phyloP scores from a whole-genome alignment of 2,329 filamentous ascomycete genomes.

The Cercospora zeina region DNA sequence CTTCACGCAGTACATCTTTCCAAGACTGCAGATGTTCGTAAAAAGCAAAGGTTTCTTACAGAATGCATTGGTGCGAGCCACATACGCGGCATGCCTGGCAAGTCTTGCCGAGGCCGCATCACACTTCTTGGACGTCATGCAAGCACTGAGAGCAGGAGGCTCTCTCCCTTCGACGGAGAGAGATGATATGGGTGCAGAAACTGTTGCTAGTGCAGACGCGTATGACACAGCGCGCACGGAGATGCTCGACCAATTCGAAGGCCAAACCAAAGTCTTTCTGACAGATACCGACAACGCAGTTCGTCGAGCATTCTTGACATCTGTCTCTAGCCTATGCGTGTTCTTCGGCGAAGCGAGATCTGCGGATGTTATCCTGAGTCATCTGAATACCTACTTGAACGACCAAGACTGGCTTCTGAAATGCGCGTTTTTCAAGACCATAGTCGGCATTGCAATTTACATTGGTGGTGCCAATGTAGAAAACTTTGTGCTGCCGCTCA shows the following conservation, averaged over 20 bases:
- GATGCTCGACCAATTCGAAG: conserved; percentile 79
- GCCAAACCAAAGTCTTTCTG: conserved; percentile 83
- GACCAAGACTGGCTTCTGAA: conserved; percentile 96
- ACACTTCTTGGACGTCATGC: conserved; percentile 85
- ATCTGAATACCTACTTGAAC: conserved; percentile 95
- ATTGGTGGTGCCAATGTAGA: conserved; percentile 86
- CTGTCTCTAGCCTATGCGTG: conserved; percentile 86
- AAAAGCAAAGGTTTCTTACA: conserved; percentile 48
- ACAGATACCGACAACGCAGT: conserved; percentile 85
- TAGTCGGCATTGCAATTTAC: conserved; percentile 88
- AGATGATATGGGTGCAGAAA: conserved; percentile 69
- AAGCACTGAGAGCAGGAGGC: conserved; percentile 80
- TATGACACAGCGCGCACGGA: conserved; percentile 87
- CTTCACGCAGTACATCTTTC: conserved; percentile 67
- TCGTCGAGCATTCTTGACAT: conserved; percentile 84
- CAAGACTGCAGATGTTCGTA: conserved; percentile 59
- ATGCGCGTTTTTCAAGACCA: conserved; percentile 93
- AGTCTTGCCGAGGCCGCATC: conserved; percentile 83
- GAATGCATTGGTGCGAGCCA: conserved; percentile 73
- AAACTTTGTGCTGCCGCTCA: conserved; percentile 91
- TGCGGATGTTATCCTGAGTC: conserved; percentile 93
- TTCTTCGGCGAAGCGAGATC: conserved; percentile 92
- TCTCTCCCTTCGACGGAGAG: conserved; percentile 76
- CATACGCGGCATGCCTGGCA: conserved; percentile 89
- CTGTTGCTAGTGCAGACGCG: conserved; percentile 64